A percentile compares a stretch with the other conserved stretches of the same genome.
These are phyloP conservation scores for Gillenia trifoliata DNA, from an alignment of 306 rosid genomes.

Conservation along the genomic window DNA sequence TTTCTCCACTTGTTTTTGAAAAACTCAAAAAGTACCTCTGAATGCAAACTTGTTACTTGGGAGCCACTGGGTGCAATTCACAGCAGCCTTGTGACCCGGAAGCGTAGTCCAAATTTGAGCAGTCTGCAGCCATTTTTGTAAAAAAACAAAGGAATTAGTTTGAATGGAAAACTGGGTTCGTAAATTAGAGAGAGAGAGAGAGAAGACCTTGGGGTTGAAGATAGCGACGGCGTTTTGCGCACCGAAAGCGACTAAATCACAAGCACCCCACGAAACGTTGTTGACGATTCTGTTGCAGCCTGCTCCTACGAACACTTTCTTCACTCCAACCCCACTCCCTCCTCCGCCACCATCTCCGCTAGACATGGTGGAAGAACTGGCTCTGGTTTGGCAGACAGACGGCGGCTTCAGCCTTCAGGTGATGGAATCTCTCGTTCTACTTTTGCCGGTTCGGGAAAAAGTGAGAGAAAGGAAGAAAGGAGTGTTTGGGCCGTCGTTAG, in stretches of 20 bases:
- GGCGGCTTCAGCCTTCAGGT: not conserved
- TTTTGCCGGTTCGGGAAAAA: not conserved
- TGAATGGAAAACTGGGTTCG: not conserved
- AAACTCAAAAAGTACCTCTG: conserved; percentile 40
- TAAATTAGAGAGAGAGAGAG: conserved; percentile 7
- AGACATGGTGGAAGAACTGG: not conserved
- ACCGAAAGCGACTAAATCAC: conserved; percentile 76
- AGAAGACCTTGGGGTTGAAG: conserved; percentile 69
- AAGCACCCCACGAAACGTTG: conserved; percentile 93
- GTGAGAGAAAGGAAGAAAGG: not conserved
- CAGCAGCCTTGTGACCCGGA: conserved; percentile 81
- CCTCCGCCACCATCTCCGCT: not conserved
- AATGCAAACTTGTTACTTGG: conserved; percentile 66
- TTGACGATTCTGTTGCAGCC: conserved; percentile 89
- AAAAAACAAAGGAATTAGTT: not conserved
- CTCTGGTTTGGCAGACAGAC: conserved; percentile 3
- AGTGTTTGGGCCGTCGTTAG: not conserved
- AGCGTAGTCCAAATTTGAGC: conserved; percentile 92
- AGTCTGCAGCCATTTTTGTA: conserved; percentile 35
- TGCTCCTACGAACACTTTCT: conserved; percentile 73
- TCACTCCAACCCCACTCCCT: conserved; percentile 36
- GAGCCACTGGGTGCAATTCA: conserved; percentile 94
- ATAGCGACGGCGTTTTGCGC: conserved; percentile 87
- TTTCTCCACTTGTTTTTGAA: not conserved
- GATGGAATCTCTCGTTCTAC: not conserved